phyloP scores from a whole-genome alignment of 2,329 filamentous ascomycete genomes.

The Venturia effusa region DNA sequence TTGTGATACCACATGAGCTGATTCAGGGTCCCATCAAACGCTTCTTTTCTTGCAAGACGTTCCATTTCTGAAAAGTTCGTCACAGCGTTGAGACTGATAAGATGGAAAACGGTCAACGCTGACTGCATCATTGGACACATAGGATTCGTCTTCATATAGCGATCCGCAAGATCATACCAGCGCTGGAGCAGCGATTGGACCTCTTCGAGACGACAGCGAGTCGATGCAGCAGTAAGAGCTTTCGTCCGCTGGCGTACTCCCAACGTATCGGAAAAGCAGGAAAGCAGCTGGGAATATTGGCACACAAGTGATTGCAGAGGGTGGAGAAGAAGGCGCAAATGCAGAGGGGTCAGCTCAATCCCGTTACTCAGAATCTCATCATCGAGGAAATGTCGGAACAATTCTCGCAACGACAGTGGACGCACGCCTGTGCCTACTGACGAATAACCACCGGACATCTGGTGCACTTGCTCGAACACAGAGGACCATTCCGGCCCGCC shows the following conservation, averaged over 20 bases:
- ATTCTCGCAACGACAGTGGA: constrained; percentile 49
- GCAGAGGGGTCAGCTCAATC: constrained; percentile 42
- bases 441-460: constrained; percentile 41
- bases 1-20: constrained; percentile 45
- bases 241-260: constrained; percentile 35
- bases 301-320: constrained; percentile 55
- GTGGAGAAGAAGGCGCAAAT: constrained; percentile 57
- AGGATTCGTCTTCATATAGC: constrained; percentile 44
- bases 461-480: constrained; percentile 48
- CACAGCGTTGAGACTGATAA: constrained; percentile 58
- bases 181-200: constrained; percentile 52
- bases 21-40: constrained; percentile 45
- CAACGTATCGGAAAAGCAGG: constrained; percentile 47
- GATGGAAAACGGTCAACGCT: constrained; percentile 58
- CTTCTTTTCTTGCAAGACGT: constrained; percentile 51
- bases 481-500: constrained; percentile 49
- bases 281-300: constrained; percentile 54
- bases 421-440: constrained; percentile 42
- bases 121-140: constrained; percentile 50
- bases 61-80: constrained; percentile 60
- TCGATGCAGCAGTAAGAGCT: constrained; percentile 48
- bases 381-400: constrained; percentile 58
- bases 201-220: constrained; percentile 50
- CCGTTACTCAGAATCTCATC: constrained; percentile 47
- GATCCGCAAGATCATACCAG: constrained; percentile 56